These are phyloP conservation scores for Cryptosporidium tyzzeri DNA, from an alignment of 169 alveolate genomes.

Conservation along the genomic window DNA sequence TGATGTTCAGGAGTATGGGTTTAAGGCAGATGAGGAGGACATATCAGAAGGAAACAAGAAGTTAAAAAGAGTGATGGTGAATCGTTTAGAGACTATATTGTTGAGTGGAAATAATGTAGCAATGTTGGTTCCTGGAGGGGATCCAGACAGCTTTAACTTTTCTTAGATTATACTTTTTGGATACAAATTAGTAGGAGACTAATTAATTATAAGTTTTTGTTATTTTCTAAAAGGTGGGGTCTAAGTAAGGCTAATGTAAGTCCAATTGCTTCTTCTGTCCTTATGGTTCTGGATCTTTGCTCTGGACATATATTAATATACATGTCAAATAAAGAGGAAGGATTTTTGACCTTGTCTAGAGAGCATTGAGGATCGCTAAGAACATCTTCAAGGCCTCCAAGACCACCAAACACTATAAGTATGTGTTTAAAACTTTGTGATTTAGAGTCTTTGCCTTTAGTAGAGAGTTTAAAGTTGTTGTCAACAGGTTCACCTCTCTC, in stretches of 20 bases:
- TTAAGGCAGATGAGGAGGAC: constrained; percentile 47
- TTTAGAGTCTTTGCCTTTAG: constrained; percentile 59
- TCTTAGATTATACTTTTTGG: constrained; percentile 5
- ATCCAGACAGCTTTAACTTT: constrained; percentile 78
- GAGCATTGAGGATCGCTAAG: constrained; percentile 80
- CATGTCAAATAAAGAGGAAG: constrained; percentile 83
- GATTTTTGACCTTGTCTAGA: constrained; percentile 10
- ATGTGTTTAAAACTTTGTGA: constrained; percentile 83
- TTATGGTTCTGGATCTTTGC: constrained; percentile 94
- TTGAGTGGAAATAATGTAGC: constrained; percentile 88
- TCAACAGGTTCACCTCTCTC: constrained; percentile 88
- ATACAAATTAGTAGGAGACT: neutral
- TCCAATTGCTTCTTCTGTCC: constrained; percentile 96
- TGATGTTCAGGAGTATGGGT: constrained; percentile 88
- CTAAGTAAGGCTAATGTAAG: constrained; percentile 84
- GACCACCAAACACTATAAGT: constrained; percentile 92
- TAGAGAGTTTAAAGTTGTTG: constrained; percentile 74
- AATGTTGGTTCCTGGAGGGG: constrained; percentile 89
- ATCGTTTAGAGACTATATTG: constrained; percentile 84
- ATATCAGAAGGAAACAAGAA: constrained; percentile 80
- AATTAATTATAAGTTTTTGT: constrained; percentile 31
- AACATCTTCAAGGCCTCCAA: constrained; percentile 91
- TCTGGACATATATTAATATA: constrained; percentile 91
- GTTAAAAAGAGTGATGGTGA: constrained; percentile 75
- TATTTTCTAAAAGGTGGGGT: constrained; percentile 66